Evolutionary conservation across 2,329 filamentous ascomycete genomes (phyloP).

Genomic region (Proliferodiscus dingleyae): DNA sequence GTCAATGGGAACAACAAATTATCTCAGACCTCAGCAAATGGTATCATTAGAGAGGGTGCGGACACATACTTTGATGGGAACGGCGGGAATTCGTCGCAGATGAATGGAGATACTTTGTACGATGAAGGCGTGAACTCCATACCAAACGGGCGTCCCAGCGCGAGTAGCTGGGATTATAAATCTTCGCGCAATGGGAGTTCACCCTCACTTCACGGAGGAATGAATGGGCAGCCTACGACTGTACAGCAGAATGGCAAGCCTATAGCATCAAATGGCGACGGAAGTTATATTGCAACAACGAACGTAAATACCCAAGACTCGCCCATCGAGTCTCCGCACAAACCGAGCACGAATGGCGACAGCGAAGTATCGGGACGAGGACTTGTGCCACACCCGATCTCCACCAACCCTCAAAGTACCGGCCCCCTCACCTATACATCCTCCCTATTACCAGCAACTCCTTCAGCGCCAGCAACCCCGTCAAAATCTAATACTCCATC

Average conservation of each 20-base stretch:
- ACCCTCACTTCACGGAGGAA: constrained; percentile 27
- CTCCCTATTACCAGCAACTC: constrained; percentile 27
- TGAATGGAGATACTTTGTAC: constrained; percentile 28
- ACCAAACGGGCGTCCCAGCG: constrained; percentile 50
- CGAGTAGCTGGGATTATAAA: constrained; percentile 35
- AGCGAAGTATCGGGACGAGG: constrained; percentile 18
- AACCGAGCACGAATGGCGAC: constrained; percentile 22
- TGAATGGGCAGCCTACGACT: constrained; percentile 25
- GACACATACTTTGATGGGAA: constrained; percentile 30
- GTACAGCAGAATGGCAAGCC: constrained; percentile 23
- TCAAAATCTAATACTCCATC: constrained; percentile 30
- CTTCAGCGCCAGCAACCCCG: constrained; percentile 21
- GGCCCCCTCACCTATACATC: constrained; percentile 30
- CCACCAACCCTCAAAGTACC: constrained; percentile 29
- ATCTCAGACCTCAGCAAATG: constrained; percentile 29
- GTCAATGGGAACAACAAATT: constrained; percentile 30
- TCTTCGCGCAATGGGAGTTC: constrained; percentile 29
- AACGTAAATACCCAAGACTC: constrained; percentile 22
- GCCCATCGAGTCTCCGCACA: constrained; percentile 9
- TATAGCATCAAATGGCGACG: constrained; percentile 25
- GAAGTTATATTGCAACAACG: constrained; percentile 25
- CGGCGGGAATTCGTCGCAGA: constrained; percentile 13
- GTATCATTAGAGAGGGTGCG: constrained; percentile 29
- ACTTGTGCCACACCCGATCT: constrained; percentile 21
- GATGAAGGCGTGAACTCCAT: constrained; percentile 54